Conservation (phyloP, 2,329 filamentous ascomycete species). For the Alternaria sp. region DNA sequence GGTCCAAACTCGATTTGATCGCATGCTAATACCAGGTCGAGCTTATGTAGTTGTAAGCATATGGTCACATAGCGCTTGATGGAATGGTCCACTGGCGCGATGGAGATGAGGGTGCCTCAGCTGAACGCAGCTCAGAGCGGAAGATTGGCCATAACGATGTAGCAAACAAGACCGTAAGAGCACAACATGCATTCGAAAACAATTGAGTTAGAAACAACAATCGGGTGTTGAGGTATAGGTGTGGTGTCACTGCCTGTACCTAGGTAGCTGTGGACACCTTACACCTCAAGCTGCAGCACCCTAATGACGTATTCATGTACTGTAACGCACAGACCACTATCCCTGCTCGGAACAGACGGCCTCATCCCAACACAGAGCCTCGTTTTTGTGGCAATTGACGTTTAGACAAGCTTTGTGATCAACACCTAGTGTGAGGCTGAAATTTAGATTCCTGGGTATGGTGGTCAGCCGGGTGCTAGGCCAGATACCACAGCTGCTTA, state of each 20-base stretch:
- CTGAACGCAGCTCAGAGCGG: background rate
- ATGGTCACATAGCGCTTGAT: background rate
- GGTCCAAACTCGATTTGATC: background rate
- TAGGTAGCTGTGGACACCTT: background rate
- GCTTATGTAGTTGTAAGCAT: background rate
- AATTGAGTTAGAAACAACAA: background rate
- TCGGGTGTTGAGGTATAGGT: background rate
- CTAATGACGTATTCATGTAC: constrained; percentile 2
- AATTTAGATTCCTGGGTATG: background rate
- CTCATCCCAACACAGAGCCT: background rate
- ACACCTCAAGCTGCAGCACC: background rate
- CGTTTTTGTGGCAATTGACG: background rate
- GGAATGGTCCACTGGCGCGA: background rate
- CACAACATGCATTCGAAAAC: background rate
- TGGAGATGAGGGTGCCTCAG: background rate
- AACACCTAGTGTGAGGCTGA: background rate
- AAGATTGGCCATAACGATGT: background rate
- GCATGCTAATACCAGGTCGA: background rate
- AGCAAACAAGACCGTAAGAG: background rate
- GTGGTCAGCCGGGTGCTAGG: background rate
- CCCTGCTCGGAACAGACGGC: constrained; percentile 1
- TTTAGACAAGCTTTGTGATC: constrained; percentile 12
- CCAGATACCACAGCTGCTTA: background rate
- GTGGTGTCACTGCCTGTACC: background rate
- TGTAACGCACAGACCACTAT: constrained; percentile 5